Evolutionary conservation across 2,329 filamentous ascomycete species (phyloP).

Genomic region (Calcarisporium arbuscula): DNA sequence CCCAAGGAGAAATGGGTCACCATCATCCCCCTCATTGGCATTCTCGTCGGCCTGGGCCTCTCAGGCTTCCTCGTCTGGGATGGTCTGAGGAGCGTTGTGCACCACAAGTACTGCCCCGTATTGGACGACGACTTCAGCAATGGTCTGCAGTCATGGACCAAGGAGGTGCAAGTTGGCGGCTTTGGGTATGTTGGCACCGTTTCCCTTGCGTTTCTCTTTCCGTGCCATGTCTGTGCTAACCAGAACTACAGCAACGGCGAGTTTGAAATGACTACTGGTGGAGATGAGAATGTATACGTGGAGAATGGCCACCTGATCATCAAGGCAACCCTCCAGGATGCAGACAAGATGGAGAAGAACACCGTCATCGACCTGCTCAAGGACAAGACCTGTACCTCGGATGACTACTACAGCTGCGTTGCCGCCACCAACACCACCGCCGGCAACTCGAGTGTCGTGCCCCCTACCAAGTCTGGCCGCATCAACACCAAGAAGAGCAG

Average conservation of each 20-base stretch:
- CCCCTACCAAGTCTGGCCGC: conserved; percentile 70
- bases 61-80: conserved; percentile 71
- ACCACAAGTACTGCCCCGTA: conserved; percentile 67
- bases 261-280: conserved; percentile 69
- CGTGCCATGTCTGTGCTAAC: too few relatives aligned
- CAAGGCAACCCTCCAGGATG: conserved; percentile 71
- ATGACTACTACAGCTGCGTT: conserved; percentile 51
- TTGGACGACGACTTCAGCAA: conserved; percentile 59
- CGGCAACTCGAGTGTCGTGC: conserved; percentile 67
- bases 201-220: too few relatives aligned
- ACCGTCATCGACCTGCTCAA: conserved; percentile 61
- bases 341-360: conserved; percentile 57
- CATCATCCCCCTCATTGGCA: conserved; percentile 68
- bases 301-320: conserved; percentile 64
- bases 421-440: conserved; percentile 64
- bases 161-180: conserved; percentile 68
- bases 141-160: conserved; percentile 60
- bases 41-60: conserved; percentile 60
- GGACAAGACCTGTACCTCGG: conserved; percentile 62
- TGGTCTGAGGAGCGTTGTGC: conserved; percentile 63
- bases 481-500: conserved; percentile 68
- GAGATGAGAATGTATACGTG: conserved; percentile 69
- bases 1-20: conserved; percentile 82
- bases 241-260: conserved; percentile 60
- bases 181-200: conserved; percentile 62